Evolutionary conservation across 345 rosid genomes (phyloP).

Genomic region (Aquilaria yunnanensis): DNA sequence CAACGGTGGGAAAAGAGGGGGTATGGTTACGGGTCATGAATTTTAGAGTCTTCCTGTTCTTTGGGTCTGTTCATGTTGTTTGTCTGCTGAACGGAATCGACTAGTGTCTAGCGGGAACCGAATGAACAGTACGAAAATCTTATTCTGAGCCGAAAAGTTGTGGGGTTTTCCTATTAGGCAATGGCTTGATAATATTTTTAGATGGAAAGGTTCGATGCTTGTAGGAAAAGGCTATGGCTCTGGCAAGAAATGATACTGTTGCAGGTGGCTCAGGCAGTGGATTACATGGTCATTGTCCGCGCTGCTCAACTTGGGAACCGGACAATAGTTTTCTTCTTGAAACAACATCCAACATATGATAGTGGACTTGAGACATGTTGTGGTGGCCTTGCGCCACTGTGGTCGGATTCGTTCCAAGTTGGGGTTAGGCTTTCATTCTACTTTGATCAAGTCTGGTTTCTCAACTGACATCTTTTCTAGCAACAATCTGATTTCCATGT

Average conservation of each 20-base stretch:
- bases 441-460: slow-evolving; percentile 30
- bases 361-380: slow-evolving; percentile 37
- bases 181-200: slow-evolving; percentile 9
- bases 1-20: too few species aligned
- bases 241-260: slow-evolving; percentile 88
- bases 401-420: slow-evolving; percentile 35
- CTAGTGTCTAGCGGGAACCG: too few species aligned
- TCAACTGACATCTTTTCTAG: slow-evolving; percentile 33
- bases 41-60: too few species aligned
- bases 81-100: too few species aligned
- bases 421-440: slow-evolving; percentile 45
- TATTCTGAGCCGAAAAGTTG: too few species aligned
- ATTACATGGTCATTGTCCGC: slow-evolving; percentile 54
- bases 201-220: slow-evolving; percentile 85
- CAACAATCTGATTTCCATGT: slow-evolving; percentile 46
- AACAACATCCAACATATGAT: slow-evolving; percentile 10
- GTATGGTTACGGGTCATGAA: too few species aligned
- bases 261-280: slow-evolving; percentile 81
- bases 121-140: too few species aligned
- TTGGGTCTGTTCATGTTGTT: too few species aligned
- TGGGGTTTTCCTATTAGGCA: too few species aligned
- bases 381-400: slow-evolving; percentile 47
- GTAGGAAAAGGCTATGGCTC: slow-evolving; percentile 56
- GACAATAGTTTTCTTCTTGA: slow-evolving; percentile 48
- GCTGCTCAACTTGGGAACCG: slow-evolving; percentile 70